A percentile compares a stretch with the other conserved stretches of the same genome.
Conservation (phyloP, 1,284 basidiomycete genomes). For the Phlebopus sp. region DNA sequence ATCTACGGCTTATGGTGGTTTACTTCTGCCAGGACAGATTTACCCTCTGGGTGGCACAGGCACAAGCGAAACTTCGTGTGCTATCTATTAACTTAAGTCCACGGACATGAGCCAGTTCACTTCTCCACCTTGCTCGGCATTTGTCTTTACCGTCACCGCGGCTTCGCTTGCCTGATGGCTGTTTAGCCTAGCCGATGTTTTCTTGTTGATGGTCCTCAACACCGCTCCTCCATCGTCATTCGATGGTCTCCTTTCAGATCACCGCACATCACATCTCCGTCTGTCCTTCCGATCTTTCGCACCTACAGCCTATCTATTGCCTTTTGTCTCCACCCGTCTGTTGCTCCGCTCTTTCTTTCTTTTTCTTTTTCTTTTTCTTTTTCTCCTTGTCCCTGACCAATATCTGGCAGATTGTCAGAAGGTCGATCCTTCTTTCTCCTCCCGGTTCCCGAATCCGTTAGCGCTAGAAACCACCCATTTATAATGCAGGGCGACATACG, state of each 20-base stretch:
- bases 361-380: background rate
- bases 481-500: constrained; percentile 20
- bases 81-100: constrained; percentile 37
- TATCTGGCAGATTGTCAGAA: constrained; percentile 35
- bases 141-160: constrained; percentile 36
- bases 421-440: constrained; percentile 32
- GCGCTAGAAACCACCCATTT: constrained; percentile 24
- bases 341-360: constrained; percentile 11
- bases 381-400: constrained; percentile 22
- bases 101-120: constrained; percentile 35
- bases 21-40: constrained; percentile 23
- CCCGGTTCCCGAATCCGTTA: constrained; percentile 33
- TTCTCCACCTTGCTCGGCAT: constrained; percentile 33
- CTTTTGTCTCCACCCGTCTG: constrained; percentile 15
- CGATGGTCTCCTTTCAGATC: constrained; percentile 25
- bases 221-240: constrained; percentile 24
- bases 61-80: constrained; percentile 36
- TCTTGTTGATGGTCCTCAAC: constrained; percentile 26
- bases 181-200: constrained; percentile 31
- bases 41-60: constrained; percentile 33
- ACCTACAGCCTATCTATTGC: constrained; percentile 17
- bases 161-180: constrained; percentile 35
- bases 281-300: constrained; percentile 12
- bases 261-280: constrained; percentile 13
- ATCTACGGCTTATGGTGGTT: constrained; percentile 18